A percentile compares a stretch with the other conserved stretches of the same genome.
Evolutionary conservation across 257 asterid genomes (phyloP).

Genomic region (Nicotiana noctiflora): DNA sequence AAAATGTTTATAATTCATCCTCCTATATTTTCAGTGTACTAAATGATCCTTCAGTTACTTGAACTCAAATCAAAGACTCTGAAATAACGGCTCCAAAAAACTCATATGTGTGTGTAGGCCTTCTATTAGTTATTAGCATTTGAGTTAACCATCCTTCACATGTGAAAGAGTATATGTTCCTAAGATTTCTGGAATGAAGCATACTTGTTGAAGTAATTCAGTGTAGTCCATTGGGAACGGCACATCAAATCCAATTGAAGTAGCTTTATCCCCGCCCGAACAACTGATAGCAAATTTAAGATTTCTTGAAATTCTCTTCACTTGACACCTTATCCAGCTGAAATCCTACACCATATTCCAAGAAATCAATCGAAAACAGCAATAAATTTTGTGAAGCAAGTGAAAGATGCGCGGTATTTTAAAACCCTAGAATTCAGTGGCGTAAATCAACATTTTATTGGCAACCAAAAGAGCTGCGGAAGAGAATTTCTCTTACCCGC

Average conservation of each 20-base stretch:
- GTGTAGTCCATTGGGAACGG: slow-evolving; percentile 67
- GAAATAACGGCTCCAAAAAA: background rate
- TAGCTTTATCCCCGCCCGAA: slow-evolving; percentile 27
- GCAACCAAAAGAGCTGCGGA: background rate
- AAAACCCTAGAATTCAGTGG: background rate
- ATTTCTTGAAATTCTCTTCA: slow-evolving; percentile 29
- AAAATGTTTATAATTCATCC: background rate
- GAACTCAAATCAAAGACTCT: background rate
- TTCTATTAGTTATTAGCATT: background rate
- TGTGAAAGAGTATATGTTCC: background rate
- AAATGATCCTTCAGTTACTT: background rate
- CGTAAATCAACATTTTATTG: background rate
- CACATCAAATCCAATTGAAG: slow-evolving; percentile 41
- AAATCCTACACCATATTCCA: slow-evolving; percentile 28
- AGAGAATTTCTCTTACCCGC: slow-evolving; percentile 7
- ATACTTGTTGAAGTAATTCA: slow-evolving; percentile 67
- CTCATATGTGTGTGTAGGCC: background rate
- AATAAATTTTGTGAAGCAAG: background rate
- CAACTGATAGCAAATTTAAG: slow-evolving; percentile 23
- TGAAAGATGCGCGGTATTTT: background rate
- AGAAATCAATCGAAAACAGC: background rate
- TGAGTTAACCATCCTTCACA: background rate
- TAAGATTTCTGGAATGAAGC: slow-evolving; percentile 4
- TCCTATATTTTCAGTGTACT: background rate
- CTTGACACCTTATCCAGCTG: slow-evolving; percentile 19